phyloP scores from a whole-genome alignment of 2,329 filamentous ascomycete genomes.

The Mariannaea sp. region DNA sequence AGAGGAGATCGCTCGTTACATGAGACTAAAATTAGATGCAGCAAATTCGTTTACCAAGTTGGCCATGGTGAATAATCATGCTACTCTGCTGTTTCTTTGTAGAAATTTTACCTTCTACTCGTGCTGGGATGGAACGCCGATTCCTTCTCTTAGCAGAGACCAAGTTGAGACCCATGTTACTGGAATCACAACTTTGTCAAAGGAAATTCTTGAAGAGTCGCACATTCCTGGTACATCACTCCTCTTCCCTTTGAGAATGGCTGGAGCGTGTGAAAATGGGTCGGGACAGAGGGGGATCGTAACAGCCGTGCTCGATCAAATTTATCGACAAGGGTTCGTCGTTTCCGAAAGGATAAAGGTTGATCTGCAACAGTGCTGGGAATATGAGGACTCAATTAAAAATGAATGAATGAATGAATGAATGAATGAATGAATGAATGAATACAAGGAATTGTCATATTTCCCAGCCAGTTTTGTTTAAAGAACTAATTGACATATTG shows the following conservation, averaged over 20 bases:
- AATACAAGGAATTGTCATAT: background rate
- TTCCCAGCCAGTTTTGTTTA: too few species aligned
- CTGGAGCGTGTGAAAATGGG: conserved; percentile 15
- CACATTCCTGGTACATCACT: conserved; percentile 26
- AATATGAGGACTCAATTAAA: conserved; percentile 1
- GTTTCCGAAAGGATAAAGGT: conserved; percentile 29
- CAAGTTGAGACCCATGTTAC: conserved; percentile 10
- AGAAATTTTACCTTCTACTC: conserved; percentile 34
- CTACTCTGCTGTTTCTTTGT: conserved; percentile 29
- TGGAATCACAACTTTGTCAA: background rate
- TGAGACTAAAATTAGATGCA: rapidly evolving
- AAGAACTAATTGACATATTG: too few species aligned
- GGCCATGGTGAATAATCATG: conserved; percentile 21
- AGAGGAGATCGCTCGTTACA: background rate
- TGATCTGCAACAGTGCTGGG: conserved; percentile 34
- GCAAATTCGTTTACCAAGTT: conserved; percentile 12
- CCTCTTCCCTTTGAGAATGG: conserved; percentile 34
- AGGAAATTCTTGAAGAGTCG: conserved; percentile 9
- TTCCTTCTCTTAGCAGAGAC: conserved; percentile 10
- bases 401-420: background rate
- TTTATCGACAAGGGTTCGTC: conserved; percentile 32
- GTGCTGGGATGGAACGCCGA: conserved; percentile 18
- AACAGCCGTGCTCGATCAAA: conserved; percentile 3
- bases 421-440: background rate
- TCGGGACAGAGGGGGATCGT: background rate